phyloP scores from a whole-genome alignment of 1,284 basidiomycete genomes.

The Cerrena zonata region DNA sequence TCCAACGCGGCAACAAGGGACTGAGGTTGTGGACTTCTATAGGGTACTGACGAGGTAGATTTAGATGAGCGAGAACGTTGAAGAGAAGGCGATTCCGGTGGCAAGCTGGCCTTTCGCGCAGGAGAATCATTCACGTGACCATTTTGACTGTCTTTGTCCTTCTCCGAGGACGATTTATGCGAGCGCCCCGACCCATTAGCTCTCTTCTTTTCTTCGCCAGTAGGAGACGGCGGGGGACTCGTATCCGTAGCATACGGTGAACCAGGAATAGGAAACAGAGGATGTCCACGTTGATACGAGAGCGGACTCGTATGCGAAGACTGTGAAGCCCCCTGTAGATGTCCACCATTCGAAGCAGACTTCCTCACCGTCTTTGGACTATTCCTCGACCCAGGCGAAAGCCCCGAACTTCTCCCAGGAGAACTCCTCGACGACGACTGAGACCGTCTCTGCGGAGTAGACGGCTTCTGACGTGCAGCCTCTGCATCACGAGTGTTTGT shows the following conservation, averaged over 20 bases:
- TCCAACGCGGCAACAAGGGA: constrained; percentile 37
- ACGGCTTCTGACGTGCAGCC: not conserved
- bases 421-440: constrained; percentile 24
- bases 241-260: constrained; percentile 53
- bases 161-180: not conserved
- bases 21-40: constrained; percentile 31
- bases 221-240: constrained; percentile 18
- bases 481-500: constrained; percentile 18
- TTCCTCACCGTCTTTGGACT: constrained; percentile 15
- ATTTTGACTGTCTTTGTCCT: constrained; percentile 4
- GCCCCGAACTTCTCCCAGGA: constrained; percentile 26
- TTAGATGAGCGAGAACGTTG: constrained; percentile 13
- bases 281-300: constrained; percentile 28
- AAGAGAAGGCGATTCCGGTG: not conserved
- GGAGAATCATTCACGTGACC: not conserved
- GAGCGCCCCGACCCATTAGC: constrained; percentile 1
- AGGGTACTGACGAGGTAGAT: constrained; percentile 18
- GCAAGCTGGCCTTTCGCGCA: too few species aligned
- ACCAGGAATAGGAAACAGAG: constrained; percentile 56
- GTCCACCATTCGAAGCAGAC: constrained; percentile 10
- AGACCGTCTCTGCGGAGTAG: constrained; percentile 17
- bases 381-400: constrained; percentile 17
- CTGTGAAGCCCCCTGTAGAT: constrained; percentile 10
- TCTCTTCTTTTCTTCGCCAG: constrained; percentile 8
- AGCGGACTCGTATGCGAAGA: constrained; percentile 22